A percentile compares a stretch with the other conserved stretches of the same genome.
Evolutionary conservation across 2,329 filamentous ascomycete genomes (phyloP).

Genomic region (Penicillium thymicola): DNA sequence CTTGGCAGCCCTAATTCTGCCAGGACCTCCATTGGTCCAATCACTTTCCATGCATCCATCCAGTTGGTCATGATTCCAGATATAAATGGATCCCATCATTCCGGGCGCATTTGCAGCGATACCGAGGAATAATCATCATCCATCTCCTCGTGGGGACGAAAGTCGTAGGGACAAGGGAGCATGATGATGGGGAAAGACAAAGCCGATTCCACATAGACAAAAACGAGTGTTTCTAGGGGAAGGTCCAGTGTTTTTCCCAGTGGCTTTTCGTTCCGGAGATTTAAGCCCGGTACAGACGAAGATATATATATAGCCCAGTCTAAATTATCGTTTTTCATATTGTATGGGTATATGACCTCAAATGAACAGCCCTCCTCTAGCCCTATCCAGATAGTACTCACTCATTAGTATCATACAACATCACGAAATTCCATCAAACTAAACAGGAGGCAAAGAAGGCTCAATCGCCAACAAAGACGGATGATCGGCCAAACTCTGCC

Average conservation of each 20-base stretch:
- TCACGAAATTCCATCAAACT: background rate
- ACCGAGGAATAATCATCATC: background rate
- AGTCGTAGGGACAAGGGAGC: background rate
- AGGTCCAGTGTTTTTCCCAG: background rate
- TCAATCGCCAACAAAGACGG: conserved; percentile 24
- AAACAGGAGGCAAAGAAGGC: conserved; percentile 19
- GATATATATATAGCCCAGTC: background rate
- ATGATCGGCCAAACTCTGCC: conserved; percentile 28
- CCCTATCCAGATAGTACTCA: background rate
- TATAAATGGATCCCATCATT: background rate
- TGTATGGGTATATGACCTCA: background rate
- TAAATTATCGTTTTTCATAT: background rate
- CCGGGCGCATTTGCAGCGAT: background rate
- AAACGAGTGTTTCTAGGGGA: background rate
- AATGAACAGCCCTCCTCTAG: background rate
- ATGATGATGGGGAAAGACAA: background rate
- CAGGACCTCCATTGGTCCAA: background rate
- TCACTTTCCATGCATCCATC: background rate
- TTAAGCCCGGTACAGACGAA: background rate
- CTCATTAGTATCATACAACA: background rate
- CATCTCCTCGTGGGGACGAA: background rate
- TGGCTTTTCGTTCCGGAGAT: background rate
- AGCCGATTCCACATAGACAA: background rate
- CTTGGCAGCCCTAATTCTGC: background rate
- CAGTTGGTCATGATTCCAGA: background rate